A percentile compares a stretch with the other conserved stretches of the same genome.
Conservation (phyloP, 2,329 filamentous ascomycete genomes). For the Paramyrothecium sp. region DNA sequence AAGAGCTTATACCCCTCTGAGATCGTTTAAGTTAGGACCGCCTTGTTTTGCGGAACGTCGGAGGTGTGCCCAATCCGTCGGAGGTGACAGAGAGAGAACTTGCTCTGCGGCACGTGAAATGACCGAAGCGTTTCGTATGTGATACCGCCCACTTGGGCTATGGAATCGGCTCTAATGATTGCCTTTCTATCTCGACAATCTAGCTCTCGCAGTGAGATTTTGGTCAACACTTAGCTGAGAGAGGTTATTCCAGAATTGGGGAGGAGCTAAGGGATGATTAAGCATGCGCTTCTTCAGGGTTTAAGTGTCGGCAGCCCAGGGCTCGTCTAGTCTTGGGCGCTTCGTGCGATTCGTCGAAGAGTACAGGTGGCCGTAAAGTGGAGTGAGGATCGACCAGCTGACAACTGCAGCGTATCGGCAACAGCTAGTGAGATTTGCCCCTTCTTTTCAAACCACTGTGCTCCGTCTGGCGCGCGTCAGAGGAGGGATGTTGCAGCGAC, state of each 20-base stretch:
- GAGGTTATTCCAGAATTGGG: conserved; percentile 6
- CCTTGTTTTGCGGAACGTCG: conserved; percentile 7
- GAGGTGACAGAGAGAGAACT: not conserved
- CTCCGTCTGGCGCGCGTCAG: too few species aligned
- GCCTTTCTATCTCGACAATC: conserved; percentile 2
- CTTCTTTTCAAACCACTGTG: not conserved
- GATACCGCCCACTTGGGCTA: not conserved
- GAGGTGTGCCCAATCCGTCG: not conserved
- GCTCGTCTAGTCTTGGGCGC: conserved; percentile 3
- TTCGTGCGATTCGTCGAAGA: conserved; percentile 6
- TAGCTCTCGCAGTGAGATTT: conserved; percentile 6
- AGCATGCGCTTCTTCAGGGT: conserved; percentile 7
- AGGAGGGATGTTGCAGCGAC: too few species aligned
- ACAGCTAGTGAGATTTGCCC: not conserved
- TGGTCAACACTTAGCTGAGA: conserved; percentile 3
- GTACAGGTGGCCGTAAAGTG: not conserved
- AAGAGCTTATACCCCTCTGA: conserved; percentile 1
- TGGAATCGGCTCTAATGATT: not conserved
- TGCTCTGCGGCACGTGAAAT: conserved; percentile 1
- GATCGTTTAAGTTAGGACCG: conserved; percentile 5
- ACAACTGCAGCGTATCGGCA: not conserved
- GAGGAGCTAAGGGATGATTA: conserved; percentile 5
- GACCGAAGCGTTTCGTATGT: conserved; percentile 3
- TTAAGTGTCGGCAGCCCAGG: conserved; percentile 1
- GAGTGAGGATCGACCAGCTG: conserved; percentile 3